These are phyloP conservation scores for Neonectria ditissima DNA, from an alignment of 2,329 filamentous ascomycete genomes.

Conservation along the genomic window DNA sequence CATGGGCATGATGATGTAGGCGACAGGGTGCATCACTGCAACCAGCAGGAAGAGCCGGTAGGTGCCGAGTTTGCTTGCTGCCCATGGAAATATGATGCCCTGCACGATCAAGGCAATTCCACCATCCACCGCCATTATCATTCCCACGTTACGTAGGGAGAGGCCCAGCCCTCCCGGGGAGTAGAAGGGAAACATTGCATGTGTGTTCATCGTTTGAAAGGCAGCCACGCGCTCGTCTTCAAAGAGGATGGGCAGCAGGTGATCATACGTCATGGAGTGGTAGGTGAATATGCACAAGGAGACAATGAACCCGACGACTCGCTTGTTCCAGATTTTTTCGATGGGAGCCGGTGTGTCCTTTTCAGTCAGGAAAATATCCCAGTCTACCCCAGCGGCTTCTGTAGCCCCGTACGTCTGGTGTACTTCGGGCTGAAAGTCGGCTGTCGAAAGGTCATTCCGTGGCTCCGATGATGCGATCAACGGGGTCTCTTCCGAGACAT, in stretches of 20 bases:
- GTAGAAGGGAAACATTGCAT: conserved; percentile 60
- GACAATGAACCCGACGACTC: conserved; percentile 81
- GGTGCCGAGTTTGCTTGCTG: conserved; percentile 69
- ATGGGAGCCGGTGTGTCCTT: conserved; percentile 51
- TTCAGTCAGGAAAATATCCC: conserved; percentile 43
- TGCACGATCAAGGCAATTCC: conserved; percentile 70
- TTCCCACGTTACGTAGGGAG: conserved; percentile 71
- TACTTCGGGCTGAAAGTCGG: conserved; percentile 80
- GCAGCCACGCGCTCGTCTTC: conserved; percentile 75
- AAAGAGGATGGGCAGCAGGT: conserved; percentile 91
- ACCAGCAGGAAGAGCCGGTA: conserved; percentile 69
- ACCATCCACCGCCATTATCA: conserved; percentile 70
- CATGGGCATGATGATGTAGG: conserved; percentile 69
- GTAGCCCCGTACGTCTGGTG: conserved; percentile 89
- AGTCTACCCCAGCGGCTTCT: conserved; percentile 24
- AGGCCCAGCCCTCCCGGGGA: conserved; percentile 73
- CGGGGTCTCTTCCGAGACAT: conserved; percentile 76
- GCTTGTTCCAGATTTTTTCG: conserved; percentile 64
- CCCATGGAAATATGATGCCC: conserved; percentile 70
- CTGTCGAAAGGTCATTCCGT: conserved; percentile 73
- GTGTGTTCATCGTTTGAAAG: conserved; percentile 49
- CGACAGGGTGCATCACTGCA: conserved; percentile 70
- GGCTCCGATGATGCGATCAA: conserved; percentile 81
- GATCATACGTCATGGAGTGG: conserved; percentile 95
- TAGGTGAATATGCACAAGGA: conserved; percentile 92